Percentiles rank a stretch among this genome's conserved stretches.
Evolutionary conservation across 805 yeast genomes (phyloP).

Genomic region (Wickerhamiella slavikovae): DNA sequence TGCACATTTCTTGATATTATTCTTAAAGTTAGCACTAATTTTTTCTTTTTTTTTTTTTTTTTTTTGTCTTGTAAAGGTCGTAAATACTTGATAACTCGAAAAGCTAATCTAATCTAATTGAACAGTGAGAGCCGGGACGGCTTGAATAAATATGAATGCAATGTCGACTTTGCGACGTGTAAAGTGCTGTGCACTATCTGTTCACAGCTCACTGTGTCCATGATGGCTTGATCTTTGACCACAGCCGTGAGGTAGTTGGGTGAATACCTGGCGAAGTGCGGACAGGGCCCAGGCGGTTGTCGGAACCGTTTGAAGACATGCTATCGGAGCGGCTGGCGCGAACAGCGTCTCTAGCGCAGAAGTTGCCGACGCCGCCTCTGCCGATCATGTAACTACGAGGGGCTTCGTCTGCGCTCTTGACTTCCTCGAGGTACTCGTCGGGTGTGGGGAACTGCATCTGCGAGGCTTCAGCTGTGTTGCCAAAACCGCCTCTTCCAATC

Average conservation of each 20-base stretch:
- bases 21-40: not conserved
- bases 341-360: slow-evolving; percentile 5
- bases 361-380: slow-evolving; percentile 21
- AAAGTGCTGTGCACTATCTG: no score
- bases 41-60: no score
- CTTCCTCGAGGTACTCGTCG: slow-evolving; percentile 17
- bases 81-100: no score
- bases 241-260: slow-evolving; percentile 3
- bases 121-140: no score
- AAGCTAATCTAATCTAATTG: no score
- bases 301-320: not conserved
- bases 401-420: slow-evolving; percentile 14
- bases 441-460: slow-evolving; percentile 15
- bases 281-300: slow-evolving; percentile 1
- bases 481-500: slow-evolving; percentile 22
- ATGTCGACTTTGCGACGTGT: not conserved
- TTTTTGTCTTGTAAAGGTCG: no score
- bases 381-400: slow-evolving; percentile 18
- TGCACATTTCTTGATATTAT: slow-evolving; percentile 34
- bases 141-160: not conserved
- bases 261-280: slow-evolving; percentile 1
- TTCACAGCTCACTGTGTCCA: slow-evolving; percentile 1
- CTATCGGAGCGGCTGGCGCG: not conserved
- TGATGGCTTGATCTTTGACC: slow-evolving; percentile 2
- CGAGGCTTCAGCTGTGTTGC: slow-evolving; percentile 16